Conservation (phyloP, 2,329 filamentous ascomycete genomes). For the Colletotrichum sp. region DNA sequence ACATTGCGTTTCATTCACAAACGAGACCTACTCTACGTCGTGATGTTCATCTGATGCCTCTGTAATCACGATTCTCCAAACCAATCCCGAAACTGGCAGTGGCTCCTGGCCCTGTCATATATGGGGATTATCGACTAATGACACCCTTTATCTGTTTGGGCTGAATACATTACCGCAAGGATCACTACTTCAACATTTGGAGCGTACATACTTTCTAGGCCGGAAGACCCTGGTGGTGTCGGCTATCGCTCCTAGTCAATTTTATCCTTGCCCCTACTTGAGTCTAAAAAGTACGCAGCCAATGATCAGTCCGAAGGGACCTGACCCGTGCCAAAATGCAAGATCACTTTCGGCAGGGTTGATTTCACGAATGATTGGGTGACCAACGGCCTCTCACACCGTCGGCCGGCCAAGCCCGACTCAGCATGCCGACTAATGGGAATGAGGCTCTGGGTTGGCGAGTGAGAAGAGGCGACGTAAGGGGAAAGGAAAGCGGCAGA, state of each 20-base stretch:
- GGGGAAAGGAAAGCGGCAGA: neutral
- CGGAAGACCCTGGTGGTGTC: neutral
- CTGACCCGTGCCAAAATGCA: neutral
- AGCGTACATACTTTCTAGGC: neutral
- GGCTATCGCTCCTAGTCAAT: neutral
- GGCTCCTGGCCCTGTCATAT: neutral
- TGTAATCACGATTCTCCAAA: too few species aligned
- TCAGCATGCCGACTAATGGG: neutral
- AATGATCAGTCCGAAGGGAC: neutral
- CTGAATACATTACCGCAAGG: neutral
- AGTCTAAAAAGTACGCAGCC: neutral
- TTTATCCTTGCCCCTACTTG: neutral
- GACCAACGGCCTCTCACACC: neutral
- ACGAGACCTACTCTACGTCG: neutral
- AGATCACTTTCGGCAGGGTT: neutral
- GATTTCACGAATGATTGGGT: neutral
- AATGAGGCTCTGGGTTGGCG: neutral
- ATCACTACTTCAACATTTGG: neutral
- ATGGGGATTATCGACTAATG: accelerated
- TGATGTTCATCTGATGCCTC: neutral
- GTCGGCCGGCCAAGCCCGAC: neutral
- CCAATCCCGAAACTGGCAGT: too few species aligned
- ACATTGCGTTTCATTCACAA: neutral
- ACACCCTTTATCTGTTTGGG: neutral
- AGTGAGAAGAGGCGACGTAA: neutral